Conservation (phyloP, 371 early-diverging fungal genomes). For the Mucor irregularis region DNA sequence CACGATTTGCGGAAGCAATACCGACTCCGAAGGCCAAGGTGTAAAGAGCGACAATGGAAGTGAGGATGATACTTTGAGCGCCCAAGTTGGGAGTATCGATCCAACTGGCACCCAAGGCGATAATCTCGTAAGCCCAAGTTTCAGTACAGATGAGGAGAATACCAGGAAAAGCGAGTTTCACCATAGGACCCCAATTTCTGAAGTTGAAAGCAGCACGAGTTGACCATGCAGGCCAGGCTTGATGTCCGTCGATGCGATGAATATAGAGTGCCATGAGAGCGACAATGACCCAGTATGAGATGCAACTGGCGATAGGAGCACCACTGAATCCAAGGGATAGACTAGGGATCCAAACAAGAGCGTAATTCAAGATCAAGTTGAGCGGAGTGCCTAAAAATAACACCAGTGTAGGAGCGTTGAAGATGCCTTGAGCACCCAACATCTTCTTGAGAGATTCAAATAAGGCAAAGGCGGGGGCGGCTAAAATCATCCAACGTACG, state of each 20-base stretch:
- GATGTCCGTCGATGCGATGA: conserved; percentile 60
- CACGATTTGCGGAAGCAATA: conserved; percentile 74
- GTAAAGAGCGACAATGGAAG: conserved; percentile 68
- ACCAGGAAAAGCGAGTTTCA: conserved; percentile 71
- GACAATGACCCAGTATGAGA: conserved; percentile 71
- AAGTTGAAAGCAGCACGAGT: conserved; percentile 55
- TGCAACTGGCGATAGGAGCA: conserved; percentile 76
- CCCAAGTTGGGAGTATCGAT: conserved; percentile 80
- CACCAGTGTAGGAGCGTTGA: conserved; percentile 73
- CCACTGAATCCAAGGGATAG: conserved; percentile 74
- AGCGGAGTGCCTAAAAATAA: conserved; percentile 66
- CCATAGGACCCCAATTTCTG: conserved; percentile 57
- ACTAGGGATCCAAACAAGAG: conserved; percentile 67
- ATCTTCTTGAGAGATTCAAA: conserved; percentile 78
- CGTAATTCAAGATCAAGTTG: conserved; percentile 69
- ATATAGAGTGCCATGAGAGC: conserved; percentile 63
- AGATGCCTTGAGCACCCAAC: conserved; percentile 81
- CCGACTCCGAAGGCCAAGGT: conserved; percentile 63
- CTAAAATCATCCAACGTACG: conserved; percentile 65
- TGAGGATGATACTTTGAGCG: conserved; percentile 79
- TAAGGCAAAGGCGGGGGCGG: conserved; percentile 68
- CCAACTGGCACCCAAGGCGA: conserved; percentile 75
- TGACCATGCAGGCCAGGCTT: conserved; percentile 79
- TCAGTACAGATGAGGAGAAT: conserved; percentile 68
- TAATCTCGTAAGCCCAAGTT: conserved; percentile 59